These are phyloP conservation scores for Astragalus membranaceus DNA, from an alignment of 306 rosid species.

Conservation along the genomic window DNA sequence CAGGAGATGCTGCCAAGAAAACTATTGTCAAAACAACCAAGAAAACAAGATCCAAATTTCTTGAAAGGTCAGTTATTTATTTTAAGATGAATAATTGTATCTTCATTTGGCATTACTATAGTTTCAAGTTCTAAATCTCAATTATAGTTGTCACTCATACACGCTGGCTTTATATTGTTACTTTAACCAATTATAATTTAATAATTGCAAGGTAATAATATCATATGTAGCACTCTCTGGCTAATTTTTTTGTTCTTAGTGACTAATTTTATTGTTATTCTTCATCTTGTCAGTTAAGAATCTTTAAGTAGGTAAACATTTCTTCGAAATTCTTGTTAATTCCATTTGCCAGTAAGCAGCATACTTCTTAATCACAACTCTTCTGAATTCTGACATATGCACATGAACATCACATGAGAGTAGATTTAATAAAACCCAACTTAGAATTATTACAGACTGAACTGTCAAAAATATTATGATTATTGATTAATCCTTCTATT, in stretches of 20 bases:
- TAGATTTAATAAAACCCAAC: not conserved
- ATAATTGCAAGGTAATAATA: conserved; percentile 24
- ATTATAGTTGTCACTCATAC: conserved; percentile 1
- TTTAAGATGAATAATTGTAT: not conserved
- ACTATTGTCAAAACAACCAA: conserved; percentile 41
- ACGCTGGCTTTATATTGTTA: conserved; percentile 11
- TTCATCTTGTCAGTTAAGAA: conserved; percentile 21
- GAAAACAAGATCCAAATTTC: conserved; percentile 53
- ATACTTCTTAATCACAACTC: not conserved
- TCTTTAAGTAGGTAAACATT: conserved; percentile 20
- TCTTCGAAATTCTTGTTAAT: not conserved
- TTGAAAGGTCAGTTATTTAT: conserved; percentile 50
- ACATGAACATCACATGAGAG: not conserved
- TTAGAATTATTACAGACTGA: conserved; percentile 12
- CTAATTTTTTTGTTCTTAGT: not conserved
- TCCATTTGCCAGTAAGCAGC: not conserved
- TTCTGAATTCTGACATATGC: conserved; percentile 27
- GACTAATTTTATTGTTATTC: conserved; percentile 1
- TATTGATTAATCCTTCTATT: too few species aligned
- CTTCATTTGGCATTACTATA: not conserved
- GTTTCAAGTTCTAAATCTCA: not conserved
- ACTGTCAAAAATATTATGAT: not conserved
- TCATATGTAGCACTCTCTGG: not conserved
- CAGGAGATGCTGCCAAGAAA: conserved; percentile 74
- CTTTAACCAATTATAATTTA: conserved; percentile 14